Evolutionary conservation across 345 rosid genomes (phyloP), one percentile per base, ranked within the genome.

Genomic region (Schrenkiella parvula): DNA sequence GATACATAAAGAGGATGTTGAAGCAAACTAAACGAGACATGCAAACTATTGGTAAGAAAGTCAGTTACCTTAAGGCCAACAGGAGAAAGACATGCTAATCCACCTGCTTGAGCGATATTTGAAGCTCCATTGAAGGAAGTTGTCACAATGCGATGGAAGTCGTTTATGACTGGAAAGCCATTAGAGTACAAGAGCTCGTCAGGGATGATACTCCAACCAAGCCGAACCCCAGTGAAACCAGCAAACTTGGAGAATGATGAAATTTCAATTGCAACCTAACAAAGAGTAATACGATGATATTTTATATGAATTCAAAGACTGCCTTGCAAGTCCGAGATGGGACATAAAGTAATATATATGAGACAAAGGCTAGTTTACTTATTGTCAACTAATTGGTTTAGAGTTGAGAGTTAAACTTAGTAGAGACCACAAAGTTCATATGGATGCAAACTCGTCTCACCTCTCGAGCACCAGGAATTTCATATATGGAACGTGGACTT

Each of bases 391-490:
- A 21, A 8, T 47, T 47, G 26, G 10, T 47, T 12, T 12, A 19
- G 3, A 19, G 12, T 21, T 21, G 12, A 47, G n/a, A n/a, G n/a
- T n/a, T n/a, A n/a, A 47, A 47, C n/a, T 47, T 19, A 47, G 10
- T 6, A 19, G 6, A 21, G 2, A 19, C 18, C 14, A 12, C 43
- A 19, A 66, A 12, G 3, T n/a, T 37, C 4, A 39, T 29, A 28
- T 54, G 8, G 43, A 43, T 68, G 18, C 8, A 66, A 57, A 35
- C 6, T 21, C 25, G 3, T 41, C 31, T 76, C 21, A 92, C 98
- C 97, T 90, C 93, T 64, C 81, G 81, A 65, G 98, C 95, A 43
- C 98, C 98, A 55, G 96, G 92, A 55, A 93, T 88, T 80, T 93
- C 96, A 72, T 80, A 93, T 57, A 93, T 93, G 19, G 97, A 83